Base-by-base conservation (phyloP, 345 rosid species). In the Salix suchowensis region DNA sequence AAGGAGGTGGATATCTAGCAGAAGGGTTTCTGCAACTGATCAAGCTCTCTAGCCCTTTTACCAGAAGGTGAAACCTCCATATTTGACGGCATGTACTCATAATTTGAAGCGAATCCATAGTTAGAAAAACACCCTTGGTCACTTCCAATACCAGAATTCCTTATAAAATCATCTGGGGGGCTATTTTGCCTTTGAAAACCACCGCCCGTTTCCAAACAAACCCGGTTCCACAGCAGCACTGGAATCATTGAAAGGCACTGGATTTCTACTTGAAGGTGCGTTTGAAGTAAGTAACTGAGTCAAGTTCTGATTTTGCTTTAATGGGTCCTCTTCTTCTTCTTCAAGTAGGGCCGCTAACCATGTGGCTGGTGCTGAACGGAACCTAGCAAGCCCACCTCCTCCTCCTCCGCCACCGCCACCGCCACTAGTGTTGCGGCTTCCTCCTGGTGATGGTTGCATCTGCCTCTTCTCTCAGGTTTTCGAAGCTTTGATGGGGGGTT, bases 311-410 rank as follows among this genome's bases (percentile, higher is more conserved):
- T 77, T 87, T 23, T 91, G 89, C 82, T 89, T 92, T 40, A 90
- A 71, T 21, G 89, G 89, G 79, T 90, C 94, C 74, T 89, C 94
- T 55, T 86, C 94, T 70, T 88, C 94, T 71, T 87, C 93, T 54
- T 89, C 97, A 7, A 90, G 86, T 40, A 92, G 89, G 1, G 91
- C 85, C 72, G 89, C 93, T 36, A 92, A 82, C 97, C 97, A 92
- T 60, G 89, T 80, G 23, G 91, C 84, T 10, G 97, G 97, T 72
- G 93, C 97, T 40, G 93, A 92, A 18, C 92, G 89, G 79, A 88
- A 86, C 65, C 94, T 83, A 44, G 90, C 77, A 7, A 92, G 88
- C 52, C 91, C 89, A 44, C 80, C 81, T 21, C 92, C 88, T 18
- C 77, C 89, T 34, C 81, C 89, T 26, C 85, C 86, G 30, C 78